A percentile compares a stretch with the other conserved stretches of the same genome.
Evolutionary conservation across 2,329 filamentous ascomycete species (phyloP).

Genomic region (Apiospora aurea): DNA sequence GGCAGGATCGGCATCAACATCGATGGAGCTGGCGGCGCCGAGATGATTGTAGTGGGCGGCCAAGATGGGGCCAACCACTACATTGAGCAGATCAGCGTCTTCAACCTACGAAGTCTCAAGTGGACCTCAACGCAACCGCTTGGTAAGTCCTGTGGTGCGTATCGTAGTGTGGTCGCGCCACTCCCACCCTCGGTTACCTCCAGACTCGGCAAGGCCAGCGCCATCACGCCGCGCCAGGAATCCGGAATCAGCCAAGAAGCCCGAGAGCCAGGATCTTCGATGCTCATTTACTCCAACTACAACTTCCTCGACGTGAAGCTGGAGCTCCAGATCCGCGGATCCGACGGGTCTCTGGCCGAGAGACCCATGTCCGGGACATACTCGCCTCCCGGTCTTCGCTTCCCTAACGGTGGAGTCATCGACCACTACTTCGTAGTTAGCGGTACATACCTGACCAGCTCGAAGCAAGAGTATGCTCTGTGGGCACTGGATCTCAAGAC

Average conservation of each 20-base stretch:
- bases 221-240: constrained; percentile 50
- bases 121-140: constrained; percentile 91
- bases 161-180: constrained; percentile 92
- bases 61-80: constrained; percentile 99
- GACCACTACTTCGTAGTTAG: constrained; percentile 97
- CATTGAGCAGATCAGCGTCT: constrained; percentile 98
- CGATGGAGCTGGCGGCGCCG: constrained; percentile 89
- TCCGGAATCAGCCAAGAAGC: constrained; percentile 60
- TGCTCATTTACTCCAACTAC: constrained; percentile 99
- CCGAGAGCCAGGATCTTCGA: constrained; percentile 69
- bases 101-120: constrained; percentile 92
- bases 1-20: constrained; percentile 87
- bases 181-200: constrained; percentile 71
- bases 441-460: constrained; percentile 95
- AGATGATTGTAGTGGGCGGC: constrained; percentile 96
- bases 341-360: constrained; percentile 85
- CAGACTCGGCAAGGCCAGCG: constrained; percentile 69
- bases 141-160: constrained; percentile 93
- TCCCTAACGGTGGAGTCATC: constrained; percentile 94
- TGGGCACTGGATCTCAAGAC: constrained; percentile 93
- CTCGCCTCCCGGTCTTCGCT: constrained; percentile 89
- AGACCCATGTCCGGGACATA: constrained; percentile 87
- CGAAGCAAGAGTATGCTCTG: constrained; percentile 96
- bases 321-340: constrained; percentile 85
- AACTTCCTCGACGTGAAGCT: constrained; percentile 98